phyloP scores from a whole-genome alignment of 2,329 filamentous ascomycete species.

The Arthrobotrys sphaeroides region DNA sequence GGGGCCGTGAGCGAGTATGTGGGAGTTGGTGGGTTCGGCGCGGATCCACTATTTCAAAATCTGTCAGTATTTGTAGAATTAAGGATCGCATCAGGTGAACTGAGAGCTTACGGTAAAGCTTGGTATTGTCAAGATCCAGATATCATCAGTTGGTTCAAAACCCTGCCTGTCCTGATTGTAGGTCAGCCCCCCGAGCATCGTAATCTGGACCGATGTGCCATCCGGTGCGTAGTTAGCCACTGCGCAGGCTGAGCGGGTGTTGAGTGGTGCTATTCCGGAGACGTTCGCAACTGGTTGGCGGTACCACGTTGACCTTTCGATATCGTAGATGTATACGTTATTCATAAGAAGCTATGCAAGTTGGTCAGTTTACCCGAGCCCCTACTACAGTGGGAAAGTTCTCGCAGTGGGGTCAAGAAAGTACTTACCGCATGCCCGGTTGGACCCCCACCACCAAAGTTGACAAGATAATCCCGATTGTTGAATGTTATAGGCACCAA shows the following conservation, averaged over 20 bases:
- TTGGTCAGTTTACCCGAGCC: no score
- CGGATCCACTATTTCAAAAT: slow-evolving; percentile 22
- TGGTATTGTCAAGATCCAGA: slow-evolving; percentile 36
- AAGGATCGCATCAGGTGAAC: neutral
- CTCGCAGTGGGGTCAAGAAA: no score
- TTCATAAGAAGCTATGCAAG: slow-evolving; percentile 18
- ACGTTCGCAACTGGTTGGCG: slow-evolving; percentile 32
- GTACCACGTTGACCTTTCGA: slow-evolving; percentile 28
- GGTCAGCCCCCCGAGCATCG: slow-evolving; percentile 8
- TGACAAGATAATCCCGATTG: slow-evolving; percentile 25
- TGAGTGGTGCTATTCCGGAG: neutral
- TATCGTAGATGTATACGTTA: slow-evolving; percentile 41
- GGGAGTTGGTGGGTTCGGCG: neutral
- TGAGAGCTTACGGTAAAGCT: slow-evolving; percentile 17
- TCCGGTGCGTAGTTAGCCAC: slow-evolving; percentile 31
- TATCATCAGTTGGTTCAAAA: slow-evolving; percentile 15
- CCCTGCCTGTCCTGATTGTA: neutral
- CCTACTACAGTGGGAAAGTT: no score
- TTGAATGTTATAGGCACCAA: slow-evolving; percentile 30
- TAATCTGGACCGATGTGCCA: slow-evolving; percentile 33
- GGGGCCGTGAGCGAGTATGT: neutral
- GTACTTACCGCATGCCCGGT: slow-evolving; percentile 11
- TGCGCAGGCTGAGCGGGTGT: slow-evolving; percentile 14
- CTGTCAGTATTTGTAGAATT: neutral
- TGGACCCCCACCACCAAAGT: slow-evolving; percentile 19